Evolutionary conservation across 495 filamentous ascomycete species (phyloP).

Genomic region (Penicillium argentinense): DNA sequence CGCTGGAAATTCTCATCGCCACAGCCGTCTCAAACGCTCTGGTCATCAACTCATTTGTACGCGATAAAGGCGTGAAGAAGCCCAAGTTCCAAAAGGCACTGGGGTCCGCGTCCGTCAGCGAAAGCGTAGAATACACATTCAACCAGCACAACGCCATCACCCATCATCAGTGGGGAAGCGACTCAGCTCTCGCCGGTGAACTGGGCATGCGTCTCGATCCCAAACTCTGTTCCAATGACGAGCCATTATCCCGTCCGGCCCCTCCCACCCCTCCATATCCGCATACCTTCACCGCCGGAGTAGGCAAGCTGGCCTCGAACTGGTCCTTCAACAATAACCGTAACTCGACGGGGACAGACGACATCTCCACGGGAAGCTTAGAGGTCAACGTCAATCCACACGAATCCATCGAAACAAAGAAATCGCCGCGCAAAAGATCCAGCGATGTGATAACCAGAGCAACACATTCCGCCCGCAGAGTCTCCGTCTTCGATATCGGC

Average conservation of each 20-base stretch:
- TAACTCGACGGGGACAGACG: too few species aligned
- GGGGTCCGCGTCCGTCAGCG: slow-evolving; percentile 52
- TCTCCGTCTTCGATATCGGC: slow-evolving; percentile 73
- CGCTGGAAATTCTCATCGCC: slow-evolving; percentile 73
- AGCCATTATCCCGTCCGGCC: too few species aligned
- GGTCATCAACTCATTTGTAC: slow-evolving; percentile 79
- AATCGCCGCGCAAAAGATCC: slow-evolving; percentile 17
- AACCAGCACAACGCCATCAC: slow-evolving; percentile 49
- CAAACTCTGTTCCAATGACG: slow-evolving; percentile 53
- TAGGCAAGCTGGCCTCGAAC: slow-evolving; percentile 25
- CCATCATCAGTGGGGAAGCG: slow-evolving; percentile 72
- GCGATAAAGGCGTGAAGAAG: slow-evolving; percentile 77
- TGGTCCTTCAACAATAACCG: slow-evolving; percentile 25
- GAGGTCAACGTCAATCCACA: slow-evolving; percentile 36
- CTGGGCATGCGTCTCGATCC: slow-evolving; percentile 65
- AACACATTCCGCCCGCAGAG: slow-evolving; percentile 39
- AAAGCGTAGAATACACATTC: slow-evolving; percentile 51
- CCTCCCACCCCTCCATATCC: neutral
- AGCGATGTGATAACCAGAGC: neutral
- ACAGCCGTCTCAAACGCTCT: slow-evolving; percentile 74
- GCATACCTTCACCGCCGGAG: slow-evolving; percentile 37
- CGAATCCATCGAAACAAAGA: slow-evolving; percentile 35
- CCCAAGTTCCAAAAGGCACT: slow-evolving; percentile 59
- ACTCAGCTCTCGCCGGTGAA: slow-evolving; percentile 74
- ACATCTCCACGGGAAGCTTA: slow-evolving; percentile 30